Percentiles rank a stretch among this genome's conserved stretches.
phyloP scores from a whole-genome alignment of 2,329 filamentous ascomycete species.

The Alternaria triticimaculans region DNA sequence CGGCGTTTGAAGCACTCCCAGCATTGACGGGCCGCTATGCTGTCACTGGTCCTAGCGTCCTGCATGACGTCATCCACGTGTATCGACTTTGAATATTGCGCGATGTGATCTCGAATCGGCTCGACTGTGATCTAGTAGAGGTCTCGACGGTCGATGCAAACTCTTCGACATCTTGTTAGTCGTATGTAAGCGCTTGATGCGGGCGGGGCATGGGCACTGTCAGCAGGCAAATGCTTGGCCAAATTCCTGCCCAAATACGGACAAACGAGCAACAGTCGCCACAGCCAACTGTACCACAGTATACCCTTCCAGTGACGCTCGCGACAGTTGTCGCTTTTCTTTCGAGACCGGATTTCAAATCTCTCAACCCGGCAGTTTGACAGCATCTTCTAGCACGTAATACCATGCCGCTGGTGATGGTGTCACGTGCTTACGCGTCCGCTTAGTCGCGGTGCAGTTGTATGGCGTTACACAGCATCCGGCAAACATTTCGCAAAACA shows the following conservation, averaged over 20 bases:
- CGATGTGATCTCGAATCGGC: too few relatives aligned
- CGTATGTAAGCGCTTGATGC: neutral
- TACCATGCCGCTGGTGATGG: neutral
- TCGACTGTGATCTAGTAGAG: neutral
- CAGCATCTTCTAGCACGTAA: neutral
- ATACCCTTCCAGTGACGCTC: fast-evolving
- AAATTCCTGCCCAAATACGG: neutral
- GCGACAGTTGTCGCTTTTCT: neutral
- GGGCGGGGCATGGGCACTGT: neutral
- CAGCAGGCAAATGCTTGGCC: neutral
- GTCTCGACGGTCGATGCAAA: neutral
- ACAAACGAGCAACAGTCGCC: neutral
- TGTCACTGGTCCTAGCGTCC: neutral
- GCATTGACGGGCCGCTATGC: slow-evolving; percentile 30
- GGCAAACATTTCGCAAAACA: neutral
- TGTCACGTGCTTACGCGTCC: neutral
- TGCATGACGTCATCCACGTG: neutral
- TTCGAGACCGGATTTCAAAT: neutral
- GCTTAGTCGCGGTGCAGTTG: neutral
- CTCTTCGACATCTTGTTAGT: neutral
- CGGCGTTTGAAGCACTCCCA: slow-evolving; percentile 37
- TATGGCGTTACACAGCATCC: neutral
- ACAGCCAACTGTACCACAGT: neutral
- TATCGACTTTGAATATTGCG: fast-evolving
- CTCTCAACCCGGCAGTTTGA: neutral